Percentiles rank a stretch among this genome's conserved stretches.
phyloP scores from a whole-genome alignment of 2,329 filamentous ascomycete species.

The Purpureocillium takamizusanense region DNA sequence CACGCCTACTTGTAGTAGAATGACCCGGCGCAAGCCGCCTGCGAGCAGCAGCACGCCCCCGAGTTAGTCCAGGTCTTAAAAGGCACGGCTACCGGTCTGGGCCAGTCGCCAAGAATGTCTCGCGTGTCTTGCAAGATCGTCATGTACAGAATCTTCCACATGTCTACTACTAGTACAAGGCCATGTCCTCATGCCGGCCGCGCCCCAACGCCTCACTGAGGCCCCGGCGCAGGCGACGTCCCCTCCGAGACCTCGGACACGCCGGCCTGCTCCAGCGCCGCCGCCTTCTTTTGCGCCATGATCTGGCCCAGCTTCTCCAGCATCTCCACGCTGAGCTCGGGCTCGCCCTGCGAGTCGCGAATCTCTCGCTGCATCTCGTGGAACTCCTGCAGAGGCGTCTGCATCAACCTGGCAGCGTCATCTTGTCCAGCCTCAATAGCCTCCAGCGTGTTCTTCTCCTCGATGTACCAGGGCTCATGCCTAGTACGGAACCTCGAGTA shows the following conservation, averaged over 20 bases:
- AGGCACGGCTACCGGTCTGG: too few species aligned
- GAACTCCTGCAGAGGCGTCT: constrained; percentile 50
- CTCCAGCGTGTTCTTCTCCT: constrained; percentile 52
- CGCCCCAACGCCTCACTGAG: constrained; percentile 3
- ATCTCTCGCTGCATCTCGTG: constrained; percentile 44
- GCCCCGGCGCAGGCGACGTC: constrained; percentile 8
- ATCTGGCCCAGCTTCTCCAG: constrained; percentile 53
- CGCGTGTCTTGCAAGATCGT: too few species aligned
- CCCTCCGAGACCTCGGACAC: constrained; percentile 19
- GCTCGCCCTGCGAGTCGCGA: constrained; percentile 44
- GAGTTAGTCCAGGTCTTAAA: too few species aligned
- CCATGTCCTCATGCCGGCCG: not conserved
- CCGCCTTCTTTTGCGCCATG: constrained; percentile 45
- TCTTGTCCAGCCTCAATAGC: constrained; percentile 26
- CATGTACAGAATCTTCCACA: too few species aligned
- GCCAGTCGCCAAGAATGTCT: too few species aligned
- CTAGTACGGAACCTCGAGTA: constrained; percentile 75
- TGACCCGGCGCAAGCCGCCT: too few species aligned
- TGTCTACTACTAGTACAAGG: not conserved
- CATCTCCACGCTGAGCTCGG: constrained; percentile 48
- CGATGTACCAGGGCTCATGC: constrained; percentile 67
- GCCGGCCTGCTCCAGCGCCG: constrained; percentile 27
- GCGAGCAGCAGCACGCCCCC: too few species aligned
- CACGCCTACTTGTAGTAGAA: too few species aligned
- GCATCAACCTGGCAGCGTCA: constrained; percentile 29